Percentiles rank a stretch among this genome's conserved stretches.
phyloP scores from a whole-genome alignment of 2,329 filamentous ascomycete species.

The Alternaria triticimaculans region DNA sequence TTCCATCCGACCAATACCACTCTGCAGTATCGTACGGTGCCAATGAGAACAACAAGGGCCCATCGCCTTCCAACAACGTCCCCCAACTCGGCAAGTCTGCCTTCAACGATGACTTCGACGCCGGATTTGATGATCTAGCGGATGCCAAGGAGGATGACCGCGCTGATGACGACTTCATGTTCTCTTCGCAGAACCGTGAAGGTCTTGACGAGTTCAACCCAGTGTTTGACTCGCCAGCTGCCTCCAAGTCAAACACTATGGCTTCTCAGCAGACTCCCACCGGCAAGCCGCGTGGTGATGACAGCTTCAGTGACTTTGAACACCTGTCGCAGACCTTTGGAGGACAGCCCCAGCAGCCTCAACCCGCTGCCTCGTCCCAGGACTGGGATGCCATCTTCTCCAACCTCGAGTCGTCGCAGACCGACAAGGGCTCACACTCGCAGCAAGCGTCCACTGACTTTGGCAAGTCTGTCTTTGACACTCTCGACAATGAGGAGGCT shows the following conservation, averaged over 20 bases:
- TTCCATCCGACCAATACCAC: constrained; percentile 52
- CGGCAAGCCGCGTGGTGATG: constrained; percentile 46
- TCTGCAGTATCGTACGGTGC: constrained; percentile 49
- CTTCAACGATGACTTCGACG: constrained; percentile 77
- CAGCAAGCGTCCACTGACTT: constrained; percentile 44
- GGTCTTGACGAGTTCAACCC: constrained; percentile 80
- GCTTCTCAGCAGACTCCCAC: constrained; percentile 52
- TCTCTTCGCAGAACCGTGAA: constrained; percentile 66
- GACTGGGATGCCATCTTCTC: constrained; percentile 98
- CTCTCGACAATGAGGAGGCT: constrained; percentile 42
- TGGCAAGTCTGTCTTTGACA: constrained; percentile 48
- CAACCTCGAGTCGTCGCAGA: constrained; percentile 66
- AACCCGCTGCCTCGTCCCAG: constrained; percentile 59
- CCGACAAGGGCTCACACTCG: constrained; percentile 39
- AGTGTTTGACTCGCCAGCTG: constrained; percentile 73
- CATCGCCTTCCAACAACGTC: constrained; percentile 38
- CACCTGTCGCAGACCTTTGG: constrained; percentile 52
- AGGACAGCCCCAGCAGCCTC: constrained; percentile 48
- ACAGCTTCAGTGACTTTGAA: constrained; percentile 60
- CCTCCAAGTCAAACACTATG: constrained; percentile 57
- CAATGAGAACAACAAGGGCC: constrained; percentile 41
- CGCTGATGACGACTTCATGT: constrained; percentile 80
- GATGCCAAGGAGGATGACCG: constrained; percentile 79
- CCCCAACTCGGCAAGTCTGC: constrained; percentile 56
- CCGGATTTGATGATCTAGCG: constrained; percentile 81